Evolutionary conservation across 1,284 basidiomycete species (phyloP), one percentile per base, ranked within the genome.

Genomic region (Pascua guehoae): DNA sequence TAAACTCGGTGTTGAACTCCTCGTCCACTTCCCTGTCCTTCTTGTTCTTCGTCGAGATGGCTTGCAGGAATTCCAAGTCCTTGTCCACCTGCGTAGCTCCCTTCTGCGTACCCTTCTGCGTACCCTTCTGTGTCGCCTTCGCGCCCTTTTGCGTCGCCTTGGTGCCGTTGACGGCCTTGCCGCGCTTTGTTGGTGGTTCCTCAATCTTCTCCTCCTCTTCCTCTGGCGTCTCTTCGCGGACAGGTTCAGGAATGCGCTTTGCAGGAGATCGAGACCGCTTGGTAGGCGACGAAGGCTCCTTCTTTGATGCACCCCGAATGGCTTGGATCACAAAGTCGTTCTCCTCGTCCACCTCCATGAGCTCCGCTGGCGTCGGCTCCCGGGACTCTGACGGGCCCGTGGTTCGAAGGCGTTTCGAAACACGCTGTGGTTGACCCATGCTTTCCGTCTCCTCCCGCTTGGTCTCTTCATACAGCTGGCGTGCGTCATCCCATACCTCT

Each of bases 1-100:
- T 91, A 71, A 93, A 92, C 64, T 91, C 89, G 43, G 85, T 82
- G 73, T 92, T 90, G 60, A 91, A 88, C 11, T 57, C 54, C 7
- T 32, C 55, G 68, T 91, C 88, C 14, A 73, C 24, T 32, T 32
- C 24, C 24, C 7, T 54, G n/a, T 60, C 66, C 47, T 70, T 68
- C 49, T 68, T 71, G 15, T 60, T 58, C 41, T 66, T 69, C 11
- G 64, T 71, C 36, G 60, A 56, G 42, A 74, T 68, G 11, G 73
- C 72, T 47, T 69, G 64, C 12, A 76, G 65, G 62, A 78, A 78
- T 1, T 57, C 64, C 41, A 66, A 63, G 57, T 78, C 76, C 41
- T 66, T 67, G 5, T 62, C 61, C 8, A 71, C 61, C 41, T 60
- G 56, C 14, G 53, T 41, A 16, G 58, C 50, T 17, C 5, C 37